Evolutionary conservation across 2,329 filamentous ascomycete species (phyloP).

Genomic region (Septoria linicola): DNA sequence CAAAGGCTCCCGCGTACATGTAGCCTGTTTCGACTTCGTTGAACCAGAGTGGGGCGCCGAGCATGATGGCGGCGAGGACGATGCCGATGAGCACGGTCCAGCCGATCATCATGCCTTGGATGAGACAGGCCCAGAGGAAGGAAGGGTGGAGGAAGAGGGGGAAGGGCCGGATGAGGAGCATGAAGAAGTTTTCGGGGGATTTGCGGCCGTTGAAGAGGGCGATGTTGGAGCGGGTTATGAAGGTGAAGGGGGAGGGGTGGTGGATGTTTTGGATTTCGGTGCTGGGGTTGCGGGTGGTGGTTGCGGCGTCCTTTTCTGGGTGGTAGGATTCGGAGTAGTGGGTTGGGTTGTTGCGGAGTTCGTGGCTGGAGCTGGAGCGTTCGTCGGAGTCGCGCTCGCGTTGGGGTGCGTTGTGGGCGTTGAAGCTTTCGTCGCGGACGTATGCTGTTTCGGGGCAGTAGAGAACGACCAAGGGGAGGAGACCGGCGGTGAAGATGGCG

Average conservation of each 20-base stretch:
- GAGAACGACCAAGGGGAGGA: constrained; percentile 70
- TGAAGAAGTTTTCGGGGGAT: constrained; percentile 70
- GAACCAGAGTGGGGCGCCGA: constrained; percentile 79
- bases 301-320: background rate
- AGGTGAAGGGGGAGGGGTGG: constrained; percentile 16
- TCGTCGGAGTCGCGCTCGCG: constrained; percentile 3
- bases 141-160: constrained; percentile 81
- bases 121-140: constrained; percentile 76
- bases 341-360: constrained; percentile 11
- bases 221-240: constrained; percentile 29
- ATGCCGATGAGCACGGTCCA: constrained; percentile 94
- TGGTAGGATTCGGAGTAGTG: background rate
- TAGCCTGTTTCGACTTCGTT: constrained; percentile 79
- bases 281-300: background rate
- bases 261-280: constrained; percentile 11
- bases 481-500: constrained; percentile 73
- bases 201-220: constrained; percentile 76
- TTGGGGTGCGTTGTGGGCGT: constrained; percentile 61
- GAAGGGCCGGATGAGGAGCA: constrained; percentile 68
- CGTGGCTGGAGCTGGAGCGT: constrained; percentile 8
- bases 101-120: constrained; percentile 86
- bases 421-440: constrained; percentile 62
- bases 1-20: constrained; percentile 79
- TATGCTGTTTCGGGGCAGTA: constrained; percentile 85
- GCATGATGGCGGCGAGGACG: constrained; percentile 76